Percentiles rank a stretch among this genome's conserved stretches.
phyloP scores from a whole-genome alignment of 768 basidiomycete species.

The Mycena vulgaris region DNA sequence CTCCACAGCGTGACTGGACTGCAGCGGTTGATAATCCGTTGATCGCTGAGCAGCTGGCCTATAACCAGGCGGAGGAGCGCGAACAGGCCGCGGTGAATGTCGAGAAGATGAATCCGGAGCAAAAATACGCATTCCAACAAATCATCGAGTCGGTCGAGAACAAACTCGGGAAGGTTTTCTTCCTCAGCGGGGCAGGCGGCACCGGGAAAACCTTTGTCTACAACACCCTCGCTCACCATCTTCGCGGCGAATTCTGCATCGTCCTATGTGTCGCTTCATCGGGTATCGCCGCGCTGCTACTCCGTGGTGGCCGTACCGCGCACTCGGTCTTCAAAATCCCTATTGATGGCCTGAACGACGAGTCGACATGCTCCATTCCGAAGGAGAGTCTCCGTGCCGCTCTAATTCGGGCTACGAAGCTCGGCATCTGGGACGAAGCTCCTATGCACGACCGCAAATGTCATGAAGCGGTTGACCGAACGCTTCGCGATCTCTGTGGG shows the following conservation, averaged over 20 bases:
- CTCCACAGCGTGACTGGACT: not conserved
- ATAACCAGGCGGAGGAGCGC: not conserved
- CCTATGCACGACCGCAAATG: no score
- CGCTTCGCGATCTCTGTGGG: no score
- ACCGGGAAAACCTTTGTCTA: not conserved
- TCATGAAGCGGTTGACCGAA: no score
- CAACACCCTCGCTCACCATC: not conserved
- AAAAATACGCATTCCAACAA: not conserved
- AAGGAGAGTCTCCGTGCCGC: no score
- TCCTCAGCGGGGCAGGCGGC: not conserved
- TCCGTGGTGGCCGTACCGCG: not conserved
- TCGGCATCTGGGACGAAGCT: no score
- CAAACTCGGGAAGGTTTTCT: not conserved
- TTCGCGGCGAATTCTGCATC: not conserved
- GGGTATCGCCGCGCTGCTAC: not conserved
- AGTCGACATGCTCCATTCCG: no score
- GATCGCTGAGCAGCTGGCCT: not conserved
- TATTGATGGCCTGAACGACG: no score
- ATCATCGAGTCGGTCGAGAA: not conserved
- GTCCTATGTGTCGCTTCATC: not conserved
- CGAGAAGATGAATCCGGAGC: not conserved
- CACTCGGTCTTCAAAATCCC: not conserved
- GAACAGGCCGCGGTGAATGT: no score
- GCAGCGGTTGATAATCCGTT: not conserved
- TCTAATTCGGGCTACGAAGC: no score